Evolutionary conservation across 257 asterid species (phyloP).

Genomic region (Przewalskia tangutica): DNA sequence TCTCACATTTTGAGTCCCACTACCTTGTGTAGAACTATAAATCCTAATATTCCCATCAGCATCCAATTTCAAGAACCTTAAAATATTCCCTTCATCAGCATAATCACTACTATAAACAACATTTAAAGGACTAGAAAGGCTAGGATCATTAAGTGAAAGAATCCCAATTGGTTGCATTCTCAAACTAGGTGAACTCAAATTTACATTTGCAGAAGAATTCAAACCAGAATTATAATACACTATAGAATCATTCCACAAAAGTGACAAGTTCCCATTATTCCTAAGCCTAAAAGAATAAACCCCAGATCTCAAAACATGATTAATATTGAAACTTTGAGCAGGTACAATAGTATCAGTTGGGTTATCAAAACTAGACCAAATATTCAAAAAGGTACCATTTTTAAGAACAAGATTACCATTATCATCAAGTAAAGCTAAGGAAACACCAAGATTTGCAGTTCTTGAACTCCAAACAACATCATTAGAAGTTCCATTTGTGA

Average conservation of each 20-base stretch:
- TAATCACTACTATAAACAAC: conserved; percentile 67
- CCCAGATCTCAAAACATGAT: conserved; percentile 39
- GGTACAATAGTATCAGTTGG: conserved; percentile 72
- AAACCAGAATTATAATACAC: conserved; percentile 56
- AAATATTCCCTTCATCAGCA: conserved; percentile 34
- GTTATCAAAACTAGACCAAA: conserved; percentile 66
- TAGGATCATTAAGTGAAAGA: conserved; percentile 40
- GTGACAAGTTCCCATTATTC: conserved; percentile 48
- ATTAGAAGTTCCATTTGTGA: conserved; percentile 17
- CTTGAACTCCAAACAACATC: conserved; percentile 52
- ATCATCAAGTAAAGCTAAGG: conserved; percentile 44
- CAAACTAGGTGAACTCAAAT: conserved; percentile 37
- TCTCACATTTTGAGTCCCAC: conserved; percentile 28
- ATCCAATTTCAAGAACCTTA: conserved; percentile 58
- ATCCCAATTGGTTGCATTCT: conserved; percentile 42
- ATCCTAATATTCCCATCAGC: conserved; percentile 72
- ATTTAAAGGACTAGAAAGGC: conserved; percentile 16
- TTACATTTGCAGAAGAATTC: conserved; percentile 36
- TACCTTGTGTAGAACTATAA: conserved; percentile 45
- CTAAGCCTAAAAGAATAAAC: conserved; percentile 32
- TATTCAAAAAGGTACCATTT: conserved; percentile 32
- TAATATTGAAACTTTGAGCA: conserved; percentile 30
- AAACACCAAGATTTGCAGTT: conserved; percentile 40
- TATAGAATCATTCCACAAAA: conserved; percentile 44
- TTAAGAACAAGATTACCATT: conserved; percentile 55